phyloP scores from a whole-genome alignment of 2,329 filamentous ascomycete genomes.

The Aureobasidium subglaciale region DNA sequence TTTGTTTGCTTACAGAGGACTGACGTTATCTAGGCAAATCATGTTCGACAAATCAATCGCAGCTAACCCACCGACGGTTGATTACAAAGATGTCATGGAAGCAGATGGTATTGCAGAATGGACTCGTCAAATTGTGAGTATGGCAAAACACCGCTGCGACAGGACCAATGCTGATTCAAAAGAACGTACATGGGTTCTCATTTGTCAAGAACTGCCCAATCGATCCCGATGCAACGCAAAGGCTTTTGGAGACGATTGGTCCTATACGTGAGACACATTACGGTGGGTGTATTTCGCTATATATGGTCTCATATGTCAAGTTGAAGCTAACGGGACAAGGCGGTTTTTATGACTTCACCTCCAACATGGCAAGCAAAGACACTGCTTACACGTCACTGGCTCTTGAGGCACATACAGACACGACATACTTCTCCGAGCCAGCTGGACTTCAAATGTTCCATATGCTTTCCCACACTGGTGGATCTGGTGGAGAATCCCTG shows the following conservation, averaged over 20 bases:
- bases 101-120: constrained; percentile 12
- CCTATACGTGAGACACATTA: constrained; percentile 91
- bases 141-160: not conserved
- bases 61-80: not conserved
- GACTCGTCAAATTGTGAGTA: constrained; percentile 11
- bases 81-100: constrained; percentile 11
- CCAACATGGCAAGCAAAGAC: constrained; percentile 58
- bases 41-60: constrained; percentile 7
- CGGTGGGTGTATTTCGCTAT: constrained; percentile 53
- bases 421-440: constrained; percentile 90
- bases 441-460: constrained; percentile 90
- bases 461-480: constrained; percentile 68
- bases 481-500: constrained; percentile 66
- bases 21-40: constrained; percentile 2
- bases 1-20: not conserved
- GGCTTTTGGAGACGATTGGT: constrained; percentile 71
- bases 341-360: constrained; percentile 79
- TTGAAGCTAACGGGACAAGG: constrained; percentile 30
- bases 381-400: constrained; percentile 70
- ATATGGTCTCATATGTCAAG: not conserved
- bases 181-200: constrained; percentile 66
- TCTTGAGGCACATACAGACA: constrained; percentile 84
- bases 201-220: constrained; percentile 67
- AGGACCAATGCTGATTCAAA: constrained; percentile 3
- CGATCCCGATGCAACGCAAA: constrained; percentile 62